Percentiles rank a stretch among this genome's conserved stretches.
phyloP scores from a whole-genome alignment of 331 rosid species.

The Malus hybrid region DNA sequence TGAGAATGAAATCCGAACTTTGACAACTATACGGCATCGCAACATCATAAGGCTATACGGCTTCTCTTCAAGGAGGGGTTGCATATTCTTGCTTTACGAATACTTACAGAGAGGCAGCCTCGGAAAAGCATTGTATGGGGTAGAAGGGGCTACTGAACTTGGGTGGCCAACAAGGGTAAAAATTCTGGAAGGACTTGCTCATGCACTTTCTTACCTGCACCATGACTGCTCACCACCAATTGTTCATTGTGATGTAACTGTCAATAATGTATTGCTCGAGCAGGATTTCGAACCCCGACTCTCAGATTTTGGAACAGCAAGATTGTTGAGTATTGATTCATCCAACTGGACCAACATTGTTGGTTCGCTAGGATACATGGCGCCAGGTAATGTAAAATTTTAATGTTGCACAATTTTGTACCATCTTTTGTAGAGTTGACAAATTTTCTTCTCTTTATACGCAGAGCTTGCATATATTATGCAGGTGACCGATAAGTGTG shows the following conservation, averaged over 20 bases:
- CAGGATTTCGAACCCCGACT: constrained; percentile 38
- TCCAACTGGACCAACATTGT: constrained; percentile 49
- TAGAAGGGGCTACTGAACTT: too few species aligned
- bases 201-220: constrained; percentile 60
- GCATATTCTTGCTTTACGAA: too few species aligned
- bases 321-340: constrained; percentile 34
- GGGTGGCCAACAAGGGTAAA: too few species aligned
- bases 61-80: too few species aligned
- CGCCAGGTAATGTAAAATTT: constrained; percentile 42
- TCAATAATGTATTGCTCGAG: constrained; percentile 48
- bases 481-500: neutral
- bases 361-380: constrained; percentile 70
- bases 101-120: too few species aligned
- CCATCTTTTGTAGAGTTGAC: neutral
- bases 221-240: constrained; percentile 42
- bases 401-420: neutral
- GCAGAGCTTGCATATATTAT: neutral
- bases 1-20: too few species aligned
- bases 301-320: constrained; percentile 68
- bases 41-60: too few species aligned
- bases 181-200: constrained; percentile 49
- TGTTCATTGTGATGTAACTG: constrained; percentile 53
- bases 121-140: too few species aligned
- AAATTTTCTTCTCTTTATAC: too few species aligned
- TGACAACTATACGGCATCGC: too few species aligned